phyloP scores from a whole-genome alignment of 768 basidiomycete genomes.

The Rhodotorula sphaerocarpa region DNA sequence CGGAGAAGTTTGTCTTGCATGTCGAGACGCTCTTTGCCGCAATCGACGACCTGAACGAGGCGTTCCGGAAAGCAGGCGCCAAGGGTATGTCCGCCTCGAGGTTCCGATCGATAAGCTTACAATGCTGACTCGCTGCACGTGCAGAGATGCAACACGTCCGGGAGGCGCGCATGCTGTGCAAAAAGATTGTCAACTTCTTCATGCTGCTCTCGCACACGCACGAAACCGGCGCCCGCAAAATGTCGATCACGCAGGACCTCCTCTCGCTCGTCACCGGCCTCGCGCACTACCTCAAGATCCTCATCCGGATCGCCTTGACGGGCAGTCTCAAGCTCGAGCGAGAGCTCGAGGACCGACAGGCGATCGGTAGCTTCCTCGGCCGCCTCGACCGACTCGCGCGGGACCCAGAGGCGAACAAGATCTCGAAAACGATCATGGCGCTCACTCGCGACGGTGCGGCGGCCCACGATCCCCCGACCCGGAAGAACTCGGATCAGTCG shows the following conservation, averaged over 20 bases:
- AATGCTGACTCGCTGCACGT: background rate
- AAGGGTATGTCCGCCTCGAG: conserved; percentile 56
- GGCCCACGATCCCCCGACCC: background rate
- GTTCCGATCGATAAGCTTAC: background rate
- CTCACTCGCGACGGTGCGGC: background rate
- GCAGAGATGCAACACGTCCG: conserved; percentile 82
- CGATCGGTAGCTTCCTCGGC: conserved; percentile 82
- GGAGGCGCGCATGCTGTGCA: conserved; percentile 95
- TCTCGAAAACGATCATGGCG: conserved; percentile 27
- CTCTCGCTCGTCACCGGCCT: conserved; percentile 96
- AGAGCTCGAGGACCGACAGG: conserved; percentile 70
- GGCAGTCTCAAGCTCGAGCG: conserved; percentile 91
- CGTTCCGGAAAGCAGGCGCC: conserved; percentile 66
- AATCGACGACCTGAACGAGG: conserved; percentile 88
- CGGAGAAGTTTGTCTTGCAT: conserved; percentile 95
- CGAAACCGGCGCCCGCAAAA: conserved; percentile 77
- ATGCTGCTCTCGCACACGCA: conserved; percentile 91
- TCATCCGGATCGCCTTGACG: conserved; percentile 93
- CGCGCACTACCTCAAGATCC: conserved; percentile 97
- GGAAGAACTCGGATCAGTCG: conserved; percentile 33
- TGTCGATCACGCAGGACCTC: conserved; percentile 95
- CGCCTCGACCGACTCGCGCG: conserved; percentile 81
- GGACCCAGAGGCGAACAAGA: conserved; percentile 44
- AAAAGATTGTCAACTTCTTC: conserved; percentile 97
- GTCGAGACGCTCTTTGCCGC: conserved; percentile 96